Base-by-base conservation (phyloP, 2,329 filamentous ascomycete species). In the Salinomyces thailandicus region DNA sequence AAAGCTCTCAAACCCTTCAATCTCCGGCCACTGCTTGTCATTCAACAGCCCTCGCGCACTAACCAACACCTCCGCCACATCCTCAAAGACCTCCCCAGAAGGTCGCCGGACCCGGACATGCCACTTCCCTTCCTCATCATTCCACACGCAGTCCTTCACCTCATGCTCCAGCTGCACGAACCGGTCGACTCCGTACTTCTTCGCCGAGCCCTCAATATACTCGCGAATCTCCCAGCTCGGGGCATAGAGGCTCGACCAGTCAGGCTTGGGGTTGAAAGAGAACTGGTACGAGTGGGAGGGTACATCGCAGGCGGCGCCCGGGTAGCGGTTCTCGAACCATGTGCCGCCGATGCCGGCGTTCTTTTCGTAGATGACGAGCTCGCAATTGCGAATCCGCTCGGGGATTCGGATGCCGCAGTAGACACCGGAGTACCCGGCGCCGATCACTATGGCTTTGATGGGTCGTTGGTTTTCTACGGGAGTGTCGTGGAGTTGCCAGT, bases 321-420 rank as follows among this genome's bases (percentile, higher is more conserved):
- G 55, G 38, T 65, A 66, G 40, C 58, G 57, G 33, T 57, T 63
- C 44, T 62, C 61, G 18, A 52, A 64, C 50, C 48, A 56, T 0
- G 63, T 66, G 4, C 63, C 63, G 5, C 62, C 64, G 14, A 67
- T 42, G 13, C 58, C 55, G 6, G 51, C 38, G 33, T 57, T 55
- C 41, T 61, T 58, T 45, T 69, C 66, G 36, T 65, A 68, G 35
- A 69, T 62, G 1, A 57, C 51, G 31, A 62, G 52, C 4, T 60
- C 56, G 18, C 63, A 49, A 26, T 64, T 51, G 12, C 55, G 50
- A 37, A 64, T 41, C 22, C 51, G 50, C 41, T 67, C 61, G 1
- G 62, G 62, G 42, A 66, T 62, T 4, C 63, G 52, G 34, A 67
- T 66, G 3, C 61, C 62, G 24, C 55, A 56, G 37, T 65, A 66